Evolutionary conservation across 2,329 filamentous ascomycete species (phyloP).

Genomic region (Madurella mycetomatis): DNA sequence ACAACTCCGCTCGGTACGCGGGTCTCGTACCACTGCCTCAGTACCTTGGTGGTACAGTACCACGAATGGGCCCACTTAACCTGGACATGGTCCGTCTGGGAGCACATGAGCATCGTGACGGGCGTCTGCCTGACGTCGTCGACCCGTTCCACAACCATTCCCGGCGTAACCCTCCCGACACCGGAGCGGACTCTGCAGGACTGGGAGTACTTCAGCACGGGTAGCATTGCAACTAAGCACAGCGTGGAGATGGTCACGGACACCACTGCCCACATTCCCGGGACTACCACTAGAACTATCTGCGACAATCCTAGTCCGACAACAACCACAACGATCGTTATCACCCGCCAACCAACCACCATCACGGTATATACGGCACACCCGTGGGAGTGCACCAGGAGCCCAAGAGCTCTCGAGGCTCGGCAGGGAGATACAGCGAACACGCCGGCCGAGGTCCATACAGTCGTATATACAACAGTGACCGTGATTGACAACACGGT

Average conservation of each 20-base stretch:
- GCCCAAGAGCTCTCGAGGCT: too few relatives aligned
- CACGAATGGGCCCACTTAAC: slow-evolving; percentile 7
- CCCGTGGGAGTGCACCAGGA: neutral
- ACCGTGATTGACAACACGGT: slow-evolving; percentile 13
- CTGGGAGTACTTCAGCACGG: slow-evolving; percentile 15
- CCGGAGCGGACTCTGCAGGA: slow-evolving; percentile 1
- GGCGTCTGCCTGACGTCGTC: slow-evolving; percentile 11
- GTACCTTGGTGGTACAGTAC: slow-evolving; percentile 13
- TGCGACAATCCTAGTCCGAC: slow-evolving; percentile 3
- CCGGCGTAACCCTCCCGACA: slow-evolving; percentile 7
- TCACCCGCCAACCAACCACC: neutral
- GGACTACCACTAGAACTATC: neutral
- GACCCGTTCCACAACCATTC: slow-evolving; percentile 16
- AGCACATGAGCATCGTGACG: slow-evolving; percentile 1
- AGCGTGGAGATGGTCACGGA: slow-evolving; percentile 3
- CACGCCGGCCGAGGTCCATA: slow-evolving; percentile 11
- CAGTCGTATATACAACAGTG: slow-evolving; percentile 16
- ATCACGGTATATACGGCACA: neutral
- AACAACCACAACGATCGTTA: neutral
- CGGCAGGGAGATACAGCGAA: neutral
- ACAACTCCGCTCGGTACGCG: neutral
- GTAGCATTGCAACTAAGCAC: neutral
- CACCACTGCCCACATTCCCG: neutral
- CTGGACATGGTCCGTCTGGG: slow-evolving; percentile 7
- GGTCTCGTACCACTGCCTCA: slow-evolving; percentile 13